Conservation (phyloP, 2,329 filamentous ascomycete genomes). For the Elsinoe arachidis region DNA sequence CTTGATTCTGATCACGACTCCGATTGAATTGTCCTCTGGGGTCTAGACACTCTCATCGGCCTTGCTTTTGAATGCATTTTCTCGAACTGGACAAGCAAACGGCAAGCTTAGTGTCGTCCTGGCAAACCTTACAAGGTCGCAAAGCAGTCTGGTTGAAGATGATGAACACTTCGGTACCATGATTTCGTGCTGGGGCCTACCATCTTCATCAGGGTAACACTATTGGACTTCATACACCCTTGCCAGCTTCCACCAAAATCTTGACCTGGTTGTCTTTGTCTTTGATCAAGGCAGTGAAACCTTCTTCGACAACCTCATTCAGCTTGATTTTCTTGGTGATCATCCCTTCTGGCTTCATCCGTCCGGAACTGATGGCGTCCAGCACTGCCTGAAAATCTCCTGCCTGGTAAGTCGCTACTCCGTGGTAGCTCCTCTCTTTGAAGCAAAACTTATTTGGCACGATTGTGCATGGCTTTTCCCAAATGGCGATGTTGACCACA, state of each 20-base stretch:
- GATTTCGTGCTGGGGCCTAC: neutral
- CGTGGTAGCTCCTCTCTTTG: constrained; percentile 45
- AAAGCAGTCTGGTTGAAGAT: neutral
- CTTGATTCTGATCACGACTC: neutral
- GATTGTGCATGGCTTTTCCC: constrained; percentile 44
- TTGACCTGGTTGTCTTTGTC: constrained; percentile 44
- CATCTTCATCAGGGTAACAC: neutral
- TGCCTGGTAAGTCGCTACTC: constrained; percentile 44
- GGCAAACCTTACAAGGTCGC: neutral
- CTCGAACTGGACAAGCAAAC: constrained; percentile 4
- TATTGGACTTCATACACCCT: constrained; percentile 1
- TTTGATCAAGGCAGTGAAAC: constrained; percentile 40
- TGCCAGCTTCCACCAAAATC: constrained; percentile 31
- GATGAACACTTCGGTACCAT: neutral
- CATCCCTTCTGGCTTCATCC: constrained; percentile 38
- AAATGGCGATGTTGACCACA: constrained; percentile 48
- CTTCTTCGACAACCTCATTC: constrained; percentile 39
- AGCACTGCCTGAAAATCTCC: constrained; percentile 43
- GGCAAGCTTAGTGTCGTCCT: neutral
- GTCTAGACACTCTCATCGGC: neutral
- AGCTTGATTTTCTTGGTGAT: constrained; percentile 42
- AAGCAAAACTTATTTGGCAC: constrained; percentile 45
- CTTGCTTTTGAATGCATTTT: neutral
- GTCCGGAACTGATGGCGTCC: constrained; percentile 38
- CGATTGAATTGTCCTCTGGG: neutral